A percentile compares a stretch with the other conserved stretches of the same genome.
These are phyloP conservation scores for Penicillium pulvis DNA, from an alignment of 495 filamentous ascomycete species.

Conservation along the genomic window DNA sequence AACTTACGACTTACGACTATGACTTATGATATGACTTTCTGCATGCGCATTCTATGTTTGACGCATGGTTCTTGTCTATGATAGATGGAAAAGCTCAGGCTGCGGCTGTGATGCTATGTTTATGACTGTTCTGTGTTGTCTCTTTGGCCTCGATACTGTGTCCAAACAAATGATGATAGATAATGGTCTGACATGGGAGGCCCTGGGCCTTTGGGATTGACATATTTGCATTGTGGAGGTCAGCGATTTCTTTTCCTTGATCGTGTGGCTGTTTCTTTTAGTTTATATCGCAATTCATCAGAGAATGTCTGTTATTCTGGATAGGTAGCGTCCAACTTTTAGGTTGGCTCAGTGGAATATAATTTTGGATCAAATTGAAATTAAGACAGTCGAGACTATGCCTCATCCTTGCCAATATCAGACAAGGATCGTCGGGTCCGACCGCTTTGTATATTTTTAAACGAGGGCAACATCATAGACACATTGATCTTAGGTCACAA, in stretches of 20 bases:
- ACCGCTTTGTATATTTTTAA: too few relatives aligned
- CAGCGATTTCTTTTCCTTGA: constrained; percentile 14
- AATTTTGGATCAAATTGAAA: too few relatives aligned
- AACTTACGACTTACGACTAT: constrained; percentile 16
- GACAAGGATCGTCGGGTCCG: too few relatives aligned
- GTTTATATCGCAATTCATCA: background rate
- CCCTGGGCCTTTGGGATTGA: constrained; percentile 2
- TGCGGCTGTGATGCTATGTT: constrained; percentile 5
- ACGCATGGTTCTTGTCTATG: constrained; percentile 9
- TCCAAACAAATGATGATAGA: constrained; percentile 15
- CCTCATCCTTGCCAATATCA: too few relatives aligned
- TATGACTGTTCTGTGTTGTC: constrained; percentile 3
- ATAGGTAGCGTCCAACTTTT: background rate
- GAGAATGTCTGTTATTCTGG: background rate
- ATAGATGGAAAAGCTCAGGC: constrained; percentile 23
- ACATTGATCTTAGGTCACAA: background rate
- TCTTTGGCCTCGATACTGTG: background rate
- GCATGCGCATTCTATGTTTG: constrained; percentile 3
- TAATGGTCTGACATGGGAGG: constrained; percentile 7
- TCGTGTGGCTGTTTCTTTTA: background rate
- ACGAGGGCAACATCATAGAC: too few relatives aligned
- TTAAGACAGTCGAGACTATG: too few relatives aligned
- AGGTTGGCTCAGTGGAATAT: background rate
- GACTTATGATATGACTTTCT: constrained; percentile 17
- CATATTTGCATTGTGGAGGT: constrained; percentile 17